Conservation (phyloP, 306 rosid genomes). For the Vachellia pachyceras region DNA sequence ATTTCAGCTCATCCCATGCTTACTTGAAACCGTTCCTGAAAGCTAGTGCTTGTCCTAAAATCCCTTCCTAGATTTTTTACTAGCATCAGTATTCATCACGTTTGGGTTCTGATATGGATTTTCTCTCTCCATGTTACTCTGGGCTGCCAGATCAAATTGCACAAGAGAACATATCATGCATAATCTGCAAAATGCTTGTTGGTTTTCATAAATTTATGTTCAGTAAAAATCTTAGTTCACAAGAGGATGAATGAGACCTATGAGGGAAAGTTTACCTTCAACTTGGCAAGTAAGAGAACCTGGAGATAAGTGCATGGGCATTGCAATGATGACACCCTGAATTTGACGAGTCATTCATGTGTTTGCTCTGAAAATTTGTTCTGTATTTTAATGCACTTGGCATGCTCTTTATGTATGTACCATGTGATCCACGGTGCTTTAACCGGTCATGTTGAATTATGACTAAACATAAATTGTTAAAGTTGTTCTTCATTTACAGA, state of each 20-base stretch:
- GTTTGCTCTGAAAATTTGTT: background rate
- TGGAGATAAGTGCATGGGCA: slow-evolving; percentile 10
- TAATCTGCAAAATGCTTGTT: slow-evolving; percentile 20
- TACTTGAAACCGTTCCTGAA: slow-evolving; percentile 26
- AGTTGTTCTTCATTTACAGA: slow-evolving; percentile 50
- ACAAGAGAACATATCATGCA: slow-evolving; percentile 22
- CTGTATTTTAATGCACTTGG: slow-evolving; percentile 17
- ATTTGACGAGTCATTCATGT: slow-evolving; percentile 19
- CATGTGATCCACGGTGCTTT: slow-evolving; percentile 10
- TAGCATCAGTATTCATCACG: slow-evolving; percentile 32
- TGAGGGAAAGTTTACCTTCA: slow-evolving; percentile 9
- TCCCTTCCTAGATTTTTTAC: slow-evolving; percentile 9
- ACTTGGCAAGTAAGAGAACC: slow-evolving; percentile 6
- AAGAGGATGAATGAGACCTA: slow-evolving; percentile 3
- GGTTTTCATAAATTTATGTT: slow-evolving; percentile 21
- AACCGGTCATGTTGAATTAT: slow-evolving; percentile 5
- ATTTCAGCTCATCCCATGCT: slow-evolving; percentile 29
- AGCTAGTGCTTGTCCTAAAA: slow-evolving; percentile 11
- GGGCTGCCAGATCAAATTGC: background rate
- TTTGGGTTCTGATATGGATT: slow-evolving; percentile 21
- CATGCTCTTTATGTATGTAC: slow-evolving; percentile 2
- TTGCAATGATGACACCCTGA: slow-evolving; percentile 27
- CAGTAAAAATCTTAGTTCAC: slow-evolving; percentile 1
- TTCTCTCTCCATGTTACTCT: slow-evolving; percentile 20
- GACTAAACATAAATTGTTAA: slow-evolving; percentile 21